These are phyloP conservation scores for Chlorella sp. DNA, from an alignment of 139 green algal genomes.

Conservation along the genomic window DNA sequence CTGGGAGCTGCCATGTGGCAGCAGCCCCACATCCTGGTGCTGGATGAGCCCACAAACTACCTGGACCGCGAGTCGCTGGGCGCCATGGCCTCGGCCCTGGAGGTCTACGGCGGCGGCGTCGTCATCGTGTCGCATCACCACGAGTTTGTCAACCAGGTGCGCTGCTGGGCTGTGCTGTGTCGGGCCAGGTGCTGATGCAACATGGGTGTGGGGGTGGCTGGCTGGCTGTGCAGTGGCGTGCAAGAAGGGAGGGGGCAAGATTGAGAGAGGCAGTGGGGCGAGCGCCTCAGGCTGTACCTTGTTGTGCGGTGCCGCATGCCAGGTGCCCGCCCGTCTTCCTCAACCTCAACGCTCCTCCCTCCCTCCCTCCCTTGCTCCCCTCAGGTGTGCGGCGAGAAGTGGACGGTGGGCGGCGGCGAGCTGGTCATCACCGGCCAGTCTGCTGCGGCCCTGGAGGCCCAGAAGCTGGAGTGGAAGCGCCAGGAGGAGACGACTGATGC, in stretches of 20 bases:
- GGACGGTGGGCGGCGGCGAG: conserved; percentile 83
- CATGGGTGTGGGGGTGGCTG: too few relatives aligned
- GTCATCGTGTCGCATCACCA: conserved; percentile 90
- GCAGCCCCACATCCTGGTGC: conserved; percentile 77
- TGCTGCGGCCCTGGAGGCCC: conserved; percentile 45
- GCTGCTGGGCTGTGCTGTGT: not conserved
- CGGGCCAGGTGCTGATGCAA: not conserved
- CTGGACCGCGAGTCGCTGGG: conserved; percentile 79
- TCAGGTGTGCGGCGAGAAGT: conserved; percentile 86
- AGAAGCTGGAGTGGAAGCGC: conserved; percentile 69
- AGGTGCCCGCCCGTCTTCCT: not conserved
- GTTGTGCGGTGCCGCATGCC: not conserved
- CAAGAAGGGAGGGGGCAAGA: not conserved
- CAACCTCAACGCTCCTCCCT: not conserved
- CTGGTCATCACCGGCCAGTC: conserved; percentile 61
- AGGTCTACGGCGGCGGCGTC: conserved; percentile 54
- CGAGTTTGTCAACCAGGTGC: conserved; percentile 71
- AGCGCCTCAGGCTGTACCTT: not conserved
- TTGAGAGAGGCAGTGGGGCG: too few relatives aligned
- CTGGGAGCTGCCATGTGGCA: conserved; percentile 77
- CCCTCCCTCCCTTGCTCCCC: not conserved
- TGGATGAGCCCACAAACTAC: conserved; percentile 91
- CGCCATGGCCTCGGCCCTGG: conserved; percentile 72
- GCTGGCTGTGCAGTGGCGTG: too few relatives aligned
- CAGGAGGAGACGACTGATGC: conserved; percentile 87